Evolutionary conservation across 2,329 filamentous ascomycete genomes (phyloP).

Genomic region (Verticillium nonalfalfae): DNA sequence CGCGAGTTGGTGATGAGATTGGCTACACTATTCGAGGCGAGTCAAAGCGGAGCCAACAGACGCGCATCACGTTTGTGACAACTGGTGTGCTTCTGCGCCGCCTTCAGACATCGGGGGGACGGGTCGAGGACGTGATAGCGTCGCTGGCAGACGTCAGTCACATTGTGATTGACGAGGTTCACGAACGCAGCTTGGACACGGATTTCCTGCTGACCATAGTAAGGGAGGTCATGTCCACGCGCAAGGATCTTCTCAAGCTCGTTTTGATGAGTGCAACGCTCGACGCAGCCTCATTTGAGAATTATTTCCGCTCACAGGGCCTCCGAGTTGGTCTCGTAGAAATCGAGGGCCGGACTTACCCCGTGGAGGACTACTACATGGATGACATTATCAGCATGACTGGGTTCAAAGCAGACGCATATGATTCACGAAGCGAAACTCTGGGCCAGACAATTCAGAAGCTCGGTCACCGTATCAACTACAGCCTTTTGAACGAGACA

Average conservation of each 20-base stretch:
- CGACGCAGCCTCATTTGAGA: conserved; percentile 76
- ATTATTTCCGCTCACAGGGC: conserved; percentile 70
- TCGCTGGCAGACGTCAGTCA: conserved; percentile 88
- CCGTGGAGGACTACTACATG: conserved; percentile 83
- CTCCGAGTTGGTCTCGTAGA: conserved; percentile 72
- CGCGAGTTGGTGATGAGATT: conserved; percentile 75
- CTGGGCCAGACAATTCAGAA: conserved; percentile 67
- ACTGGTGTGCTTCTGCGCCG: conserved; percentile 87
- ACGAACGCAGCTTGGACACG: conserved; percentile 90
- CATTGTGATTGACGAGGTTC: conserved; percentile 92
- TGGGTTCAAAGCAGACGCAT: conserved; percentile 51
- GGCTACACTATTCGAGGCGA: conserved; percentile 91
- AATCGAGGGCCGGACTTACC: conserved; percentile 83
- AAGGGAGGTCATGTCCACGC: conserved; percentile 68
- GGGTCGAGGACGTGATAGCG: conserved; percentile 70
- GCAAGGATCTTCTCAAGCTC: conserved; percentile 77
- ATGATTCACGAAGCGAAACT: conserved; percentile 43
- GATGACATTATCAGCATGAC: conserved; percentile 82
- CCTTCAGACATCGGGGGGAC: conserved; percentile 82
- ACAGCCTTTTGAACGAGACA: conserved; percentile 74
- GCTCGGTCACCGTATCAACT: conserved; percentile 82
- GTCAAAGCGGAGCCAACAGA: conserved; percentile 65
- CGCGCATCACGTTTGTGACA: conserved; percentile 92
- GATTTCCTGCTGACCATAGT: conserved; percentile 89
- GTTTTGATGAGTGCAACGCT: conserved; percentile 96